Percentiles rank a stretch among this genome's conserved stretches.
Evolutionary conservation across 257 asterid species (phyloP).

Genomic region (Primulina huaijiensis): DNA sequence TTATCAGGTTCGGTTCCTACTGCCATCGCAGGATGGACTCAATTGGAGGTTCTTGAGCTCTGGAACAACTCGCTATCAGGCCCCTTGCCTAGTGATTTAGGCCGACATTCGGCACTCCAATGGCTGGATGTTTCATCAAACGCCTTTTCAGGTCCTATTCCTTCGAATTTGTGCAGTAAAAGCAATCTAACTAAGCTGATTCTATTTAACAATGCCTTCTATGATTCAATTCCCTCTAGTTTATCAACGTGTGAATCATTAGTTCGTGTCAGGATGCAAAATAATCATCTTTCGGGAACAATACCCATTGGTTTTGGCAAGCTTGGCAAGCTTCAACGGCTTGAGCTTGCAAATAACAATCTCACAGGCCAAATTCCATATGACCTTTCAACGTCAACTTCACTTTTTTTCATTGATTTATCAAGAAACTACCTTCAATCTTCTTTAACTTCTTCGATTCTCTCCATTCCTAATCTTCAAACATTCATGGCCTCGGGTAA

Average conservation of each 20-base stretch:
- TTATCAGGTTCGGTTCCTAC: slow-evolving; percentile 35
- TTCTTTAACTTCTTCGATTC: slow-evolving; percentile 34
- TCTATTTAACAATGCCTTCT: slow-evolving; percentile 39
- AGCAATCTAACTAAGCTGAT: slow-evolving; percentile 41
- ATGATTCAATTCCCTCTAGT: slow-evolving; percentile 41
- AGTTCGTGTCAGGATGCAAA: slow-evolving; percentile 42
- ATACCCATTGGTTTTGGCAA: slow-evolving; percentile 46
- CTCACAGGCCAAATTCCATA: slow-evolving; percentile 50
- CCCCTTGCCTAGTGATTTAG: slow-evolving; percentile 40
- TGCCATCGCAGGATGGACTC: slow-evolving; percentile 26
- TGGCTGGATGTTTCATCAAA: slow-evolving; percentile 53
- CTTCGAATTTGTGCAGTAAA: slow-evolving; percentile 31
- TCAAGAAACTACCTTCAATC: slow-evolving; percentile 47
- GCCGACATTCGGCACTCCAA: slow-evolving; percentile 35
- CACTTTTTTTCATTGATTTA: slow-evolving; percentile 44
- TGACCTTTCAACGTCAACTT: slow-evolving; percentile 38
- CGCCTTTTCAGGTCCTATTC: slow-evolving; percentile 44
- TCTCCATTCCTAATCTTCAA: slow-evolving; percentile 41
- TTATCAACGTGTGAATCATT: slow-evolving; percentile 33
- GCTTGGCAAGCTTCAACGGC: slow-evolving; percentile 32
- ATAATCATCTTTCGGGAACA: slow-evolving; percentile 42
- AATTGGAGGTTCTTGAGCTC: slow-evolving; percentile 35
- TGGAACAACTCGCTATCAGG: slow-evolving; percentile 44
- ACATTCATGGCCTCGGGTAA: slow-evolving; percentile 42
- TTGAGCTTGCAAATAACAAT: slow-evolving; percentile 41